Evolutionary conservation across 2,329 filamentous ascomycete genomes (phyloP), one percentile per base, ranked within the genome.

Genomic region (Arthrobotrys entomopaga): DNA sequence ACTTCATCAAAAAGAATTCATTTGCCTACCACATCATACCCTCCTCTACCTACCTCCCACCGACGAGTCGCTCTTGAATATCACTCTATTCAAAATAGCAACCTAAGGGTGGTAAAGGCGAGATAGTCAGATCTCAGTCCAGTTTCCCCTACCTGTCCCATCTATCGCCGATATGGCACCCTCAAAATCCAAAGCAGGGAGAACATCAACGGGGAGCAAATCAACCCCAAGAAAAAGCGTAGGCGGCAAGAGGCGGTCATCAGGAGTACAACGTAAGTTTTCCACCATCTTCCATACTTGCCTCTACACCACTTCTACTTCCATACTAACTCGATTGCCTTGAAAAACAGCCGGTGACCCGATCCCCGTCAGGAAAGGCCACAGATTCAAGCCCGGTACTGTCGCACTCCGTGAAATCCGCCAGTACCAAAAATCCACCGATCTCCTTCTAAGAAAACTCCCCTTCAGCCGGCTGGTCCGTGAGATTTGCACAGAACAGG

Each of bases 331-430:
- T 19, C n/a, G 38, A 50, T 42, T 74, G 29, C 8, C 34, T 48
- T 43, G n/a, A n/a, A n/a, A n/a, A n/a, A 24, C 50, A 92, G 90
- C 90, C 78, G 91, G 91, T 72, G 90, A 93, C 78, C 90, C 91
- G 29, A 83, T 91, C 52, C 90, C 90, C 0, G 29, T 46, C 15
- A 84, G 86, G 70, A 83, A 82, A 70, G 79, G 79, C 34, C 86
- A 86, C 77, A 87, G 91, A 77, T 93, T 92, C 80, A 87, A 84
- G 66, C 91, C 91, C 0, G 93, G 93, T 80, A 97, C 93, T 49
- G 86, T 92, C 77, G 94, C 95, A 63, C 86, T 98, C 65, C 90
- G 91, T 82, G 94, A 98, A 84, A 98, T 98, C 82, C 87, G 93
- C 81, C 88, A 88, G 79, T 96, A 96, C 82, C 95, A 98, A 83